These are phyloP conservation scores for Cercospora nicotianae DNA, from an alignment of 2,329 filamentous ascomycete genomes.

Conservation along the genomic window DNA sequence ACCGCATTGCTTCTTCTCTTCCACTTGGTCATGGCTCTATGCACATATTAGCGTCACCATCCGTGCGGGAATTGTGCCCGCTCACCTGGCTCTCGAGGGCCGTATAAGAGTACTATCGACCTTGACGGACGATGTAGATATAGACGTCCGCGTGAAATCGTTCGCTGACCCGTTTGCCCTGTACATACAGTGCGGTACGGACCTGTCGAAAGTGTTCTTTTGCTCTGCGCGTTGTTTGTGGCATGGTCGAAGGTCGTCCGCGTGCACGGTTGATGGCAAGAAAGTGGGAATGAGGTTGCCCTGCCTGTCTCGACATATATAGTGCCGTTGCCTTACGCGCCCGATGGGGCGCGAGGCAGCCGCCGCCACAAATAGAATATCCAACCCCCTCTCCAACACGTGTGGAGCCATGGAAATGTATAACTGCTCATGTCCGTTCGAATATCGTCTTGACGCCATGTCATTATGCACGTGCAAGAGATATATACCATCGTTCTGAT, in stretches of 20 bases:
- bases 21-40: background rate
- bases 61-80: background rate
- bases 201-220: background rate
- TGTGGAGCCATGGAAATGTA: background rate
- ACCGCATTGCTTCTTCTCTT: background rate
- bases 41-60: background rate
- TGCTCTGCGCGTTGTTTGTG: background rate
- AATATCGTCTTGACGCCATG: background rate
- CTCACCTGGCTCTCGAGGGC: background rate
- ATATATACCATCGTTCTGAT: background rate
- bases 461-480: background rate
- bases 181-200: background rate
- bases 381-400: background rate
- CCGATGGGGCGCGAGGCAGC: background rate
- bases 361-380: background rate
- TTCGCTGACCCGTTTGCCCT: background rate
- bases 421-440: background rate
- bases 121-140: no score
- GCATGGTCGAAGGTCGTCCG: no score
- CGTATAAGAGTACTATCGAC: background rate
- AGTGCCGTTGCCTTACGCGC: background rate
- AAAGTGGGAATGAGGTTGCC: no score
- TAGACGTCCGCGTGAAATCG: background rate
- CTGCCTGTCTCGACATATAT: background rate
- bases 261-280: no score